phyloP scores from a whole-genome alignment of 495 filamentous ascomycete genomes.

The Bacidia rubella region DNA sequence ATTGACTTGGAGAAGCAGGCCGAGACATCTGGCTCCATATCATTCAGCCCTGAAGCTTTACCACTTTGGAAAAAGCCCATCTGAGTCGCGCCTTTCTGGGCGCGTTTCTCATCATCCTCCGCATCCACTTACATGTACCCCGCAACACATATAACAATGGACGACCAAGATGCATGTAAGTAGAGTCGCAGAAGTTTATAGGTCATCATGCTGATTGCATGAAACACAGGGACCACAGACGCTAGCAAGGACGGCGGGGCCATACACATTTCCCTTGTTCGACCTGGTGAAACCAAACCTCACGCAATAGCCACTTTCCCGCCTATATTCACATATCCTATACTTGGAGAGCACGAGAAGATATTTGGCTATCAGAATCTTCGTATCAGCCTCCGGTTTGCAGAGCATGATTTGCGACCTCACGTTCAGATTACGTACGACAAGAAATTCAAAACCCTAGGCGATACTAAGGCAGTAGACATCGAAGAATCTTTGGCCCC shows the following conservation, averaged over 20 bases:
- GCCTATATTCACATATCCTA: slow-evolving; percentile 76
- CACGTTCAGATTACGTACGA: slow-evolving; percentile 56
- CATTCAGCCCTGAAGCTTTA: no score
- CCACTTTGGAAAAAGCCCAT: no score
- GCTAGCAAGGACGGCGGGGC: slow-evolving; percentile 72
- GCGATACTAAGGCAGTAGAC: slow-evolving; percentile 55
- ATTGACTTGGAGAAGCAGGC: no score
- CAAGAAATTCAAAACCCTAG: slow-evolving; percentile 60
- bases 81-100: no score
- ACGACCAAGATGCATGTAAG: slow-evolving; percentile 40
- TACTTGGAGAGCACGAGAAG: slow-evolving; percentile 81
- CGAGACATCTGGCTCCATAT: no score
- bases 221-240: slow-evolving; percentile 50
- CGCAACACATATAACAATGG: slow-evolving; percentile 32
- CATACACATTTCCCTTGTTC: slow-evolving; percentile 53
- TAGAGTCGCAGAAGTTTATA: no score
- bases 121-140: no score
- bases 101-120: no score
- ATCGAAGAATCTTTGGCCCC: slow-evolving; percentile 49
- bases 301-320: slow-evolving; percentile 55
- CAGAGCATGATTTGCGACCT: slow-evolving; percentile 69
- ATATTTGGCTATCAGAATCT: slow-evolving; percentile 84
- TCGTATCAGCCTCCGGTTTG: slow-evolving; percentile 61
- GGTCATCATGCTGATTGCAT: slow-evolving; percentile 10
- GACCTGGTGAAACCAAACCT: slow-evolving; percentile 38